Evolutionary conservation across 169 alveolate species (phyloP), one percentile per base, ranked within the genome.

Genomic region (Amoebophrya sp.): DNA sequence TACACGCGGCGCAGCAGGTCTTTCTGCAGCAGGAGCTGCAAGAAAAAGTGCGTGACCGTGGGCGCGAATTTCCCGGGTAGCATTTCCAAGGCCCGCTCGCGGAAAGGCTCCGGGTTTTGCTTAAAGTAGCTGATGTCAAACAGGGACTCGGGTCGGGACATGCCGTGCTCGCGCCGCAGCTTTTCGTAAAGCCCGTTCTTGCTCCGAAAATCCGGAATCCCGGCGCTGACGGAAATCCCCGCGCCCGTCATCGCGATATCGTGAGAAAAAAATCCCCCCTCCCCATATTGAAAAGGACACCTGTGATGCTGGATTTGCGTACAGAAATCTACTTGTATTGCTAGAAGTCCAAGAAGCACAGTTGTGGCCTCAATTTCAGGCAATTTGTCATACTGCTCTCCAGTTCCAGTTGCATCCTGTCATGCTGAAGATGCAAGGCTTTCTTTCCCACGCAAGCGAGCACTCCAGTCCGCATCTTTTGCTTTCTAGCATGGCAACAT

Each of bases 151-250:
- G 66, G 66, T 47, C 66, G 7, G 7, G 66, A 47, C 66, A 47
- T 47, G 18, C 66, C 66, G 66, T 47, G 66, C 18, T 47, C 66
- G 66, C 66, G 66, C 66, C 66, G 7, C 66, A 47, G 18, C 66
- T 47, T 47, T 18, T 47, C 66, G 66, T 47, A 47, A 7, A 47
- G 18, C 29, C 66, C 66, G 66, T 18, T 18, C 18, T 47, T 47
- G 66, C 29, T 94, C 54, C 98, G 94, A 90, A 96, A 96, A 92
- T 96, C 98, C 39, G 98, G 98, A 40, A 96, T 96, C 0, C 98
- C 98, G 0, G 97, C 97, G 38, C 96, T 93, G 0, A 96, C 97
- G 90, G 97, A 95, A 29, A 96, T 96, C 3, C 98, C 98, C 10
- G 98, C 98, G 77, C 98, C 98, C 33, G 95, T 94, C 94, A 96